These are phyloP conservation scores for Marasmius fiardii DNA, from an alignment of 1,284 basidiomycete species.

Conservation along the genomic window DNA sequence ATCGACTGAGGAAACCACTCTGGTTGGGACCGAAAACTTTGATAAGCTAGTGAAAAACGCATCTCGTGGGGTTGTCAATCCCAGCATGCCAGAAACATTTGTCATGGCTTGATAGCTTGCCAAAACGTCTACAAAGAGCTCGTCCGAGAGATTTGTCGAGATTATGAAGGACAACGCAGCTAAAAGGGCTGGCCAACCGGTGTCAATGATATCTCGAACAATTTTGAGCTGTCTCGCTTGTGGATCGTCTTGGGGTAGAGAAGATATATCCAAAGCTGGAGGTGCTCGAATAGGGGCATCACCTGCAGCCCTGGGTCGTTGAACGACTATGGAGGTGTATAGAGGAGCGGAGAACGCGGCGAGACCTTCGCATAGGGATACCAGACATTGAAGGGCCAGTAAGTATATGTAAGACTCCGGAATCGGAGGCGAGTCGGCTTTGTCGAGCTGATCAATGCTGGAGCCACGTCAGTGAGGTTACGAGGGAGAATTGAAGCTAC, in stretches of 20 bases:
- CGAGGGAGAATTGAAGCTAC: slow-evolving; percentile 7
- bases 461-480: background rate
- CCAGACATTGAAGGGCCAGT: slow-evolving; percentile 85
- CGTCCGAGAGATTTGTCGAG: slow-evolving; percentile 84
- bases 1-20: slow-evolving; percentile 83
- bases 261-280: slow-evolving; percentile 62
- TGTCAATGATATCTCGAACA: slow-evolving; percentile 77
- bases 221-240: slow-evolving; percentile 54
- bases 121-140: slow-evolving; percentile 83
- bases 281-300: slow-evolving; percentile 70
- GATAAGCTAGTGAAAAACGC: slow-evolving; percentile 87
- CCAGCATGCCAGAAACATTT: slow-evolving; percentile 87
- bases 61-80: slow-evolving; percentile 84
- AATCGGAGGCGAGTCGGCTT: slow-evolving; percentile 89
- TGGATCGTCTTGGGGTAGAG: slow-evolving; percentile 56
- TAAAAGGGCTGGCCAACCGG: slow-evolving; percentile 87
- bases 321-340: slow-evolving; percentile 64
- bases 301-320: slow-evolving; percentile 62
- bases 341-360: slow-evolving; percentile 69
- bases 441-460: slow-evolving; percentile 95
- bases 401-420: slow-evolving; percentile 93
- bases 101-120: slow-evolving; percentile 82
- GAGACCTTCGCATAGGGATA: slow-evolving; percentile 87
- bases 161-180: slow-evolving; percentile 89
- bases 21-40: slow-evolving; percentile 84